Base-by-base conservation (phyloP, 176 grass and related monocot genomes). In the Oryza rufipogon region DNA sequence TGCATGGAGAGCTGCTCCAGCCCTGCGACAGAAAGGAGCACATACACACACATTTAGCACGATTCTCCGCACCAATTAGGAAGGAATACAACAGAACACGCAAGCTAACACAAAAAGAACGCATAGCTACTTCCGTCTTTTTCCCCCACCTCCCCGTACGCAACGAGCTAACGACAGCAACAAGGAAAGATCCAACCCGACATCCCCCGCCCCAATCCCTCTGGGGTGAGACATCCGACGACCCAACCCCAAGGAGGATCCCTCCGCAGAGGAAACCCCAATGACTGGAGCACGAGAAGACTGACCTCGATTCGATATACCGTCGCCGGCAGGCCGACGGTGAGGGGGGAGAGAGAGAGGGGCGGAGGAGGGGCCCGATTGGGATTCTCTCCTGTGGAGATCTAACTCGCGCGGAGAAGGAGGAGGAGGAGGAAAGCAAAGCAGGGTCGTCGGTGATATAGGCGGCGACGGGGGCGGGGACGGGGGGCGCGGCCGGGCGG, bases 21-120 rank as follows among this genome's bases (percentile, higher is more conserved):
- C 60, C 79, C 84, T 86, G 88, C 60, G 4, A 48, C 49, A 71
- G 20, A 71, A 77, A 64, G 79, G 61, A 26, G n/a, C 9, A 44
- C 42, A 36, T 0, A 36, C 34, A 36, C 34, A 20, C n/a, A 63
- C 74, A 79, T 64, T 86, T 73, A 82, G 71, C 79, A 80, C 12
- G 42, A 26, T 32, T 44, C 42, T 44, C 42, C 42, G 42, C 42
- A 44, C 9, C 42, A 44, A 44, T 44, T 44, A 44, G 42, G 42
- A 44, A 44, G 42, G 48, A 51, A 16, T 16, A 51, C 78, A 39
- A 12, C 41, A 12, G 30, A 71, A 32, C 64, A 28, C 49, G 17
- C 20, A 71, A 20, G 38, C 23, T 44, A 14, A 30, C 16, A 26
- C 7, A 10, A 16, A 36, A 9, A 64, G 12, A 15, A 36, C 34